Evolutionary conservation across 305 asterid genomes (phyloP), one percentile per base, ranked within the genome.

Genomic region (Lippia alba): DNA sequence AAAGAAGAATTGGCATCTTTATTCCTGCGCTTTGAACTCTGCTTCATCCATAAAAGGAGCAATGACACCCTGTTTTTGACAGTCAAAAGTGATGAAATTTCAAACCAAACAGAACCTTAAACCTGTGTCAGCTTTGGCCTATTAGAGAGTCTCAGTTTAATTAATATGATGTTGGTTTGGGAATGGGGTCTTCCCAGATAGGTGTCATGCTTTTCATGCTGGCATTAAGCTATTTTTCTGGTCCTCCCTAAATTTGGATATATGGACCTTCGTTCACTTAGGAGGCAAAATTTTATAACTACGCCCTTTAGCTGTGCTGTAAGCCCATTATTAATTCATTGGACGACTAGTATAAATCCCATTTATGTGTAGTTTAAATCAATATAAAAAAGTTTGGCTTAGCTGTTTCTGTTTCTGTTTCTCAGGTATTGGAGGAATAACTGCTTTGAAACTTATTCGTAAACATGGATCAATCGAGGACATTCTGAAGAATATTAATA

Each of bases 361-460:
- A 39, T 4, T 24, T 40, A 24, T 49, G 45, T 18, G 39, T 44
- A 8, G n/a, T 49, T 53, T 44, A 44, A 11, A 6, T 11, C 14
- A 11, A 49, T 64, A 45, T 56, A 46, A 11, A 9, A 50, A 50
- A 36, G 17, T 11, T 50, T 50, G 20, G 57, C 62, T 36, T 44
- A 57, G 59, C 53, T 73, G 58, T 74, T 66, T 69, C 54, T 18
- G n/a, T 75, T 51, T 69, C 54, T 18, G n/a, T 75, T 51, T 81
- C 75, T 80, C 86, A 94, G 99, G 99, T 75, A 87, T 94, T 73
- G 99, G 97, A 62, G 96, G 96, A 75, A 81, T 83, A 80, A 94
- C 99, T 59, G 98, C 99, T 73, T 78, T 94, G 84, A 94, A 94
- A 88, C 88, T 94, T 79, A 89, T 94, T 67, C 91, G 96, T 62